Base-by-base conservation (phyloP, 805 yeast genomes). In the Lachancea fermentati region DNA sequence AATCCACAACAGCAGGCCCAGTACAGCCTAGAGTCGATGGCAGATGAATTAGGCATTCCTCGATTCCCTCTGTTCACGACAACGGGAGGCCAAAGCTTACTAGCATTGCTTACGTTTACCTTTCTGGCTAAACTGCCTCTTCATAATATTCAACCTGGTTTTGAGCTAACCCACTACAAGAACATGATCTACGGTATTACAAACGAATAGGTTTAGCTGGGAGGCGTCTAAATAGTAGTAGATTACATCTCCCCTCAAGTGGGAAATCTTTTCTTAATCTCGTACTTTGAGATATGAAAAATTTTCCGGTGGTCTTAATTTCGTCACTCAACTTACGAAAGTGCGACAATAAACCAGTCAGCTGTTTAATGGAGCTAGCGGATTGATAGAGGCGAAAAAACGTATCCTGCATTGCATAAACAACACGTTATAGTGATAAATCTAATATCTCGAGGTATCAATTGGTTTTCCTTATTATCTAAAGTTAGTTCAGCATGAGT, bases 11-110 rank as follows among this genome's bases (percentile, higher is more conserved):
- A 16, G 14, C 48, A 40, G 30, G 49, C 43, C 25, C 62, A 58
- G 38, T 52, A 49, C 19, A 52, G 61, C 3, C 39, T 82, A 30
- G 85, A 81, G 51, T 68, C 71, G 39, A 63, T 82, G 43, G 84
- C 87, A 0, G 89, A 82, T 53, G 89, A 81, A 41, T 65, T 82
- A 39, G 78, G 80, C 5, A 72, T 82, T 35, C 82, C 84, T 11
- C 76, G 81, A 37, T 71, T 78, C 25, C 65, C 62, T 46, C 66
- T 73, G 48, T 77, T 62, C 58, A 76, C 63, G 46, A 82, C 66
- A 47, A 80, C 74, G 54, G 85, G 77, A 52, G 88, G 79, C 4
- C 79, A 74, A 52, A 72, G 79, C 15, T 69, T 80, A 46, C 66
- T 82, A 47, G 75, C 84, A 6, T 72, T 76, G 65, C 69, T 81